Evolutionary conservation across 306 rosid species (phyloP).

Genomic region (Cucumis cinereus): DNA sequence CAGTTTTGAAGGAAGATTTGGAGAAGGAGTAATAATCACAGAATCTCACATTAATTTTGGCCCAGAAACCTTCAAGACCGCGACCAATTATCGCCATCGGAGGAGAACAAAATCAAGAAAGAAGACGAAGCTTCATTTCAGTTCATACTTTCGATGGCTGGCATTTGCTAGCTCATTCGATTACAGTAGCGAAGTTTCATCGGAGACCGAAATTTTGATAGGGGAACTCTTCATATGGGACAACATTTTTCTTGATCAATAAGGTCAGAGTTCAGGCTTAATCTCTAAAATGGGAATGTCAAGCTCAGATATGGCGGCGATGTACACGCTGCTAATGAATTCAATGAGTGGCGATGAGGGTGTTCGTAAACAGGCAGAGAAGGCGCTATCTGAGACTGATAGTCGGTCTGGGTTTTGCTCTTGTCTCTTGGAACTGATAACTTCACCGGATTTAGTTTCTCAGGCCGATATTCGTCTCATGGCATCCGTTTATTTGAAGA

Average conservation of each 20-base stretch:
- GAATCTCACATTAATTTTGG: not conserved
- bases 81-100: not conserved
- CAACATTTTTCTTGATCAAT: not conserved
- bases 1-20: not conserved
- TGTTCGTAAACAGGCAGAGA: conserved; percentile 63
- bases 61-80: not conserved
- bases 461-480: conserved; percentile 73
- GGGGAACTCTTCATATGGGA: not conserved
- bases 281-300: conserved; percentile 8
- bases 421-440: conserved; percentile 82
- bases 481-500: conserved; percentile 85
- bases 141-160: not conserved
- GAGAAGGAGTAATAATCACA: not conserved
- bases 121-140: not conserved
- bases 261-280: not conserved
- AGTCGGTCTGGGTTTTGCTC: conserved; percentile 85
- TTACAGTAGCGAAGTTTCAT: not conserved
- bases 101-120: not conserved
- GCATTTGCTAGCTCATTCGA: not conserved
- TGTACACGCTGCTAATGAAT: conserved; percentile 63
- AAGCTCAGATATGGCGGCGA: conserved; percentile 63
- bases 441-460: conserved; percentile 61
- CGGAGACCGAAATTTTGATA: not conserved
- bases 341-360: conserved; percentile 69
- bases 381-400: conserved; percentile 67